Base-by-base conservation (phyloP, 495 filamentous ascomycete genomes). In the Peziza echinospora region DNA sequence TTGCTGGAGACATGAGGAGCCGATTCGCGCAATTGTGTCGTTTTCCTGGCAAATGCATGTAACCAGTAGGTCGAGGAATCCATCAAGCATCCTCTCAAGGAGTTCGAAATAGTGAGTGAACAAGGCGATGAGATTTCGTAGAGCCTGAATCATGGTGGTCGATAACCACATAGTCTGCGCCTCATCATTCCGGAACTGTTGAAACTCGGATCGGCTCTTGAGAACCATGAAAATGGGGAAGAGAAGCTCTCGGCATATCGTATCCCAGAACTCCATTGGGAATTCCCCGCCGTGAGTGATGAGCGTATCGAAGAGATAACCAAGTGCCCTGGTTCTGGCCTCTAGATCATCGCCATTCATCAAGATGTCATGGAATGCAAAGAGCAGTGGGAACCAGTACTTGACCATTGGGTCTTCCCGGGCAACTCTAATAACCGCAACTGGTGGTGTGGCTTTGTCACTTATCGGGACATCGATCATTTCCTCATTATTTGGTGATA, bases 321-420 rank as follows among this genome's bases (percentile, higher is more conserved):
- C 87, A 40, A 94, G 72, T 4, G 89, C 89, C 50, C 84, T 86
- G 37, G 85, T 92, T 51, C 89, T 76, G 41, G 93, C 86, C 60
- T 99, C 89, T n/a, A 99, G 71, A 59, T 99, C 89, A 60, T 96
- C 89, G 2, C 89, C 89, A 24, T 89, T 99, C 89, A 99, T 99
- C 19, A 99, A 67, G 19, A 96, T 85, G 63, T 99, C 89, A 62
- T 99, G 89, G 67, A 96, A 96, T 5, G 91, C 85, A 59, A 96
- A 96, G 10, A 99, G 70, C 24, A 99, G 80, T 0, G 89, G 89
- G 53, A 94, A 96, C 89, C 89, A 99, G 62, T 82, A 99, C 28
- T 56, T 60, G 21, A 54, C 48, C 56, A 59, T 53, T 13, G 56
- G 57, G 28, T 93, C 87, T 59, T 96, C 91, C 57, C 96, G 86